phyloP scores from a whole-genome alignment of 306 rosid species.

The Prunus davidiana region DNA sequence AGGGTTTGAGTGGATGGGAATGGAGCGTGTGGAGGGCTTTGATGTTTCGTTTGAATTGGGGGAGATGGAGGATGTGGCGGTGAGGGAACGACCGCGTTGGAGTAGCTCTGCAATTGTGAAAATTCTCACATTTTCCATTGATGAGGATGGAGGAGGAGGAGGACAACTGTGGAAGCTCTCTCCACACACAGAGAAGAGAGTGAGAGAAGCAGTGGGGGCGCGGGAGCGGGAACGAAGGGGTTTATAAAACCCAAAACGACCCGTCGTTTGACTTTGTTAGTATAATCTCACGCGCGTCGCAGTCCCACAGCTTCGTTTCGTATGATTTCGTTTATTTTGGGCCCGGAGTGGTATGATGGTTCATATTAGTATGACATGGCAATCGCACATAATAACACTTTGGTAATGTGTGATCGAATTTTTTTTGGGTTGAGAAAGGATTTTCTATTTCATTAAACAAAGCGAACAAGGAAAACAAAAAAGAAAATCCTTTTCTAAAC shows the following conservation, averaged over 20 bases:
- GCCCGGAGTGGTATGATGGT: no score
- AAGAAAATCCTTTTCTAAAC: no score
- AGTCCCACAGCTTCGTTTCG: no score
- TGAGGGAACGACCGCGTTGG: constrained; percentile 37
- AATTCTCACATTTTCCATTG: constrained; percentile 37
- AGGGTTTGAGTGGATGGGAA: constrained; percentile 9
- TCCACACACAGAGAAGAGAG: neutral
- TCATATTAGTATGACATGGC: no score
- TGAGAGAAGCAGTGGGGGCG: neutral
- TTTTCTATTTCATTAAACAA: no score
- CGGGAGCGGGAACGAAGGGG: neutral
- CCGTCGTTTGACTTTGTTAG: neutral
- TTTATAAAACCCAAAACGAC: neutral
- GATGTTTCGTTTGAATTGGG: constrained; percentile 6
- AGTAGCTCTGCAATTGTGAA: constrained; percentile 44
- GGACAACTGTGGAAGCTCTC: neutral
- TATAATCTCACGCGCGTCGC: neutral
- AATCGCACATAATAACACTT: no score
- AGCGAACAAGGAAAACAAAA: no score
- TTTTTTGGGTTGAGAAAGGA: no score
- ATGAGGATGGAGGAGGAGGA: neutral
- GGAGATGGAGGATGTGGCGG: constrained; percentile 43
- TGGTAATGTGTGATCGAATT: no score
- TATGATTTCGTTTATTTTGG: no score
- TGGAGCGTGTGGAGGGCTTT: constrained; percentile 1